These are phyloP conservation scores for Cucurbita moschata DNA, from an alignment of 306 rosid genomes.

Conservation along the genomic window DNA sequence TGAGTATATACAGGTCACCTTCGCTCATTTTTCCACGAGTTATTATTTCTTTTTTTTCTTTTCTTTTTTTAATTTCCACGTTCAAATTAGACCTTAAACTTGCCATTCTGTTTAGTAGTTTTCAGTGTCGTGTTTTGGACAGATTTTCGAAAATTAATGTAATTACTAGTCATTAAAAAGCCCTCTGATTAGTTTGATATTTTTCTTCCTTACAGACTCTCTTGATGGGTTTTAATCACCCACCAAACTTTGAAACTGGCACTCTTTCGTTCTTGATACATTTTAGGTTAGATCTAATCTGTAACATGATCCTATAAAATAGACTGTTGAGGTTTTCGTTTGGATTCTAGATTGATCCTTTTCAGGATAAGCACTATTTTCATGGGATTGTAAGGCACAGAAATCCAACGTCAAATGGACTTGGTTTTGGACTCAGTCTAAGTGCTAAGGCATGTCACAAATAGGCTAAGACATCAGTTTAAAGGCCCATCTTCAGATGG, in stretches of 20 bases:
- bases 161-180: background rate
- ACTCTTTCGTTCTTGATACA: background rate
- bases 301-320: background rate
- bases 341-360: background rate
- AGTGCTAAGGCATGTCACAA: background rate
- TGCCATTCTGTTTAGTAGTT: background rate
- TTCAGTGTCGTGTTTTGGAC: background rate
- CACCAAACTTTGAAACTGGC: background rate
- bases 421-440: background rate
- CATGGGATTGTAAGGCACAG: background rate
- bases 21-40: background rate
- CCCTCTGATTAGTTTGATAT: background rate
- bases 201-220: background rate
- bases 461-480: background rate
- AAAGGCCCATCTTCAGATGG: background rate
- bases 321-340: background rate
- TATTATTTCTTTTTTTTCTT: background rate
- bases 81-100: background rate
- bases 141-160: background rate
- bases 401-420: background rate
- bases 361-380: background rate
- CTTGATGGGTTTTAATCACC: background rate
- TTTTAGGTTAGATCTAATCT: background rate
- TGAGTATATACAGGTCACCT: slow-evolving; percentile 1
- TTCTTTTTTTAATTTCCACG: background rate